Evolutionary conservation across 257 asterid genomes (phyloP).

Genomic region (Oldenlandia corymbosa): DNA sequence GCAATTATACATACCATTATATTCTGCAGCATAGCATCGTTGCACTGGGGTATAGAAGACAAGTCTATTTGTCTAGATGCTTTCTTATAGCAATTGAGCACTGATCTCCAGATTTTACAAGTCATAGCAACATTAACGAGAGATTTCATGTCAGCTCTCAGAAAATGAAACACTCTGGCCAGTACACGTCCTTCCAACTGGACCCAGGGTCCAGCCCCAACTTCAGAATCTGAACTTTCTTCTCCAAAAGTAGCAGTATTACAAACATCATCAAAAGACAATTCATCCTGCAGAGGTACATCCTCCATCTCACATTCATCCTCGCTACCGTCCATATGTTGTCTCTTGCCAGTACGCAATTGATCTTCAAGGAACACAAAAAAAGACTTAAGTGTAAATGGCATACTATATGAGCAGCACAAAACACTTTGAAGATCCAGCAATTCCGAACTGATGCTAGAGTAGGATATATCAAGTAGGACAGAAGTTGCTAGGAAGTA

Average conservation of each 20-base stretch:
- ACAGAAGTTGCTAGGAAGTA: neutral
- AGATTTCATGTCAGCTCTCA: conserved; percentile 73
- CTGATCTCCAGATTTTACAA: conserved; percentile 91
- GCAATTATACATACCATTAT: conserved; percentile 51
- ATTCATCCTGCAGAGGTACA: conserved; percentile 33
- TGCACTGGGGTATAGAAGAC: conserved; percentile 47
- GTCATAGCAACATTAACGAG: conserved; percentile 67
- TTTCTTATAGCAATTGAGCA: conserved; percentile 51
- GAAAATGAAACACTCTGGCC: conserved; percentile 90
- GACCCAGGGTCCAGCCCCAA: conserved; percentile 62
- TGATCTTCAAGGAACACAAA: conserved; percentile 40
- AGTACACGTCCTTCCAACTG: conserved; percentile 64
- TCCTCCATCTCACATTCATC: conserved; percentile 63
- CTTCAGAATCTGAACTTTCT: conserved; percentile 29
- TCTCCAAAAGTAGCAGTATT: conserved; percentile 47
- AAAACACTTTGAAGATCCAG: neutral
- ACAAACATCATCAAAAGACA: conserved; percentile 64
- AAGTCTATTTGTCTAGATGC: conserved; percentile 70
- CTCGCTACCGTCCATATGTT: conserved; percentile 54
- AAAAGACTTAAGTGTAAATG: conserved; percentile 14
- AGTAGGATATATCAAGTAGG: neutral
- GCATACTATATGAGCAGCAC: neutral
- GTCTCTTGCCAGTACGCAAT: conserved; percentile 63
- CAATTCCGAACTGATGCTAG: neutral
- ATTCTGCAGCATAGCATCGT: conserved; percentile 51